These are phyloP conservation scores for Alternaria novae-zelandiae DNA, from an alignment of 2,329 filamentous ascomycete species.

Conservation along the genomic window DNA sequence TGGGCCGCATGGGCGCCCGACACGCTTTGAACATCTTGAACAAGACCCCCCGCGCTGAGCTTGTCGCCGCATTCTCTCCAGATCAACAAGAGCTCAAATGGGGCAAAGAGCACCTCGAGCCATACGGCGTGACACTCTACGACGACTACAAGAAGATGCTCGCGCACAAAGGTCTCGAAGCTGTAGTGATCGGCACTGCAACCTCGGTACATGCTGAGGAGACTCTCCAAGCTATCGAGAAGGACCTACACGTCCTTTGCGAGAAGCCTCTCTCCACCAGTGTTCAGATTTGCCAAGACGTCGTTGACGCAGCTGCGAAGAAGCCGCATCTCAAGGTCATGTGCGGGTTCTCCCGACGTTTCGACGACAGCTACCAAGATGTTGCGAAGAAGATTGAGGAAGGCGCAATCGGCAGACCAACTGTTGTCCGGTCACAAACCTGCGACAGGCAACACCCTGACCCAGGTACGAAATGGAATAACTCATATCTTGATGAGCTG, in stretches of 20 bases:
- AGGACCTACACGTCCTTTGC: conserved; percentile 47
- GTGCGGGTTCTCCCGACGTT: conserved; percentile 54
- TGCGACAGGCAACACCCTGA: conserved; percentile 47
- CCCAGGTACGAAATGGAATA: conserved; percentile 8
- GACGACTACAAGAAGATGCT: conserved; percentile 57
- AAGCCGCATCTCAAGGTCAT: conserved; percentile 52
- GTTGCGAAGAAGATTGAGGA: conserved; percentile 44
- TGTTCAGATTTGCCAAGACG: conserved; percentile 35
- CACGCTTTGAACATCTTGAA: conserved; percentile 59
- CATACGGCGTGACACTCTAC: conserved; percentile 55
- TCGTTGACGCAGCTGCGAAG: conserved; percentile 46
- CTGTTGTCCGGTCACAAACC: conserved; percentile 52
- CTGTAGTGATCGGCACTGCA: conserved; percentile 50
- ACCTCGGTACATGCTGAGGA: conserved; percentile 47
- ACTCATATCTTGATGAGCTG: accelerated
- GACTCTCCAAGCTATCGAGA: conserved; percentile 43
- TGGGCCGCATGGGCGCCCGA: conserved; percentile 62
- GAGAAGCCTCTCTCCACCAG: conserved; percentile 50
- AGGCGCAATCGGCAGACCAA: conserved; percentile 49
- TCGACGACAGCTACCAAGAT: conserved; percentile 53
- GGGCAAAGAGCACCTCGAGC: conserved; percentile 54
- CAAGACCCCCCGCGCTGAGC: conserved; percentile 55
- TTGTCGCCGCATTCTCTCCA: conserved; percentile 59
- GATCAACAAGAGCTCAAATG: conserved; percentile 54
- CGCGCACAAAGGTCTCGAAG: conserved; percentile 49